Evolutionary conservation across 768 basidiomycete species (phyloP).

Genomic region (Hygrophorus russula): DNA sequence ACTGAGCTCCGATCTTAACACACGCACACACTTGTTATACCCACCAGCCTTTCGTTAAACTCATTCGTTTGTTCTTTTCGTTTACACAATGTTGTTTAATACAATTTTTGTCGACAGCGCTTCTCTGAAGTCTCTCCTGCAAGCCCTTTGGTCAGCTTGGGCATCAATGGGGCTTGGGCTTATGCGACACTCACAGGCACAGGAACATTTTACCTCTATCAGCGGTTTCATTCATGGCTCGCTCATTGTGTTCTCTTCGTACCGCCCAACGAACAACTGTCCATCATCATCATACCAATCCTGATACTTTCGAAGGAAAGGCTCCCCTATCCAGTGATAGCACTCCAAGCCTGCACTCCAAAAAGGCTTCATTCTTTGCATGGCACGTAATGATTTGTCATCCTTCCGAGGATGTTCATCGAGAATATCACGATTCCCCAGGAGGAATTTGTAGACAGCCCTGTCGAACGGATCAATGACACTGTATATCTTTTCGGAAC

Average conservation of each 20-base stretch:
- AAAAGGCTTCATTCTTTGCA: slow-evolving; percentile 7
- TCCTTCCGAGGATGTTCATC: slow-evolving; percentile 4
- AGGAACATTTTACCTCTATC: no score
- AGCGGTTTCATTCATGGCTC: no score
- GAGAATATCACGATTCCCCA: neutral
- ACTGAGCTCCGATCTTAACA: no score
- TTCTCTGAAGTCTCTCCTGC: no score
- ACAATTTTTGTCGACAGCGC: no score
- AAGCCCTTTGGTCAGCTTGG: no score
- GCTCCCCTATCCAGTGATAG: slow-evolving; percentile 2
- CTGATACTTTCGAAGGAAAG: neutral
- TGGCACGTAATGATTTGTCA: slow-evolving; percentile 1
- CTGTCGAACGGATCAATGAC: slow-evolving; percentile 1
- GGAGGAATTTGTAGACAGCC: neutral
- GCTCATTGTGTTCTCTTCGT: neutral
- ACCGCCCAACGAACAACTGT: neutral
- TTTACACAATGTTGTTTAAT: no score
- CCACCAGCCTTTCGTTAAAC: no score
- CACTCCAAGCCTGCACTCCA: slow-evolving; percentile 1
- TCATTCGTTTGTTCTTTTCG: no score
- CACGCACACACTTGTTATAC: no score
- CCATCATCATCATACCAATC: neutral
- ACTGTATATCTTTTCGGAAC: slow-evolving; percentile 10
- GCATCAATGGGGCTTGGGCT: no score
- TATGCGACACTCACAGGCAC: no score